phyloP scores from a whole-genome alignment of 108 stramenopile species.

The Conticribra weissflogii region DNA sequence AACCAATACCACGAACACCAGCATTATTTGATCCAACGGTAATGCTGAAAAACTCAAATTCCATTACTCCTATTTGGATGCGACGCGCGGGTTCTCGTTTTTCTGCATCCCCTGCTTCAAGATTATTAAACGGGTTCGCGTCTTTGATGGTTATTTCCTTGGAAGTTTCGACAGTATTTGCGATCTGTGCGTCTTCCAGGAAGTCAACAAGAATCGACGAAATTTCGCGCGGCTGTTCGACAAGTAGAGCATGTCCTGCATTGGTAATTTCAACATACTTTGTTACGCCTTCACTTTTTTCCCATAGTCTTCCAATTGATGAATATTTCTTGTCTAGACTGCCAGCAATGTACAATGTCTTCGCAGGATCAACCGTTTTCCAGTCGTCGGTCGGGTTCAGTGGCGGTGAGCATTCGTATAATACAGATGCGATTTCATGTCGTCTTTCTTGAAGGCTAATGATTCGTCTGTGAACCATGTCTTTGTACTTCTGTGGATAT shows the following conservation, averaged over 20 bases:
- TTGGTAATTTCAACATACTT: conserved; percentile 48
- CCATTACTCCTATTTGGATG: conserved; percentile 39
- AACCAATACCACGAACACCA: conserved; percentile 75
- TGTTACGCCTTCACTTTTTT: conserved; percentile 23
- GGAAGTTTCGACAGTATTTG: no score
- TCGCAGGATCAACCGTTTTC: conserved; percentile 44
- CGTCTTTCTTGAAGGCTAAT: conserved; percentile 45
- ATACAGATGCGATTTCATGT: conserved; percentile 63
- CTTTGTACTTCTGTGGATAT: conserved; percentile 19
- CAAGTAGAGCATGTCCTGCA: conserved; percentile 76
- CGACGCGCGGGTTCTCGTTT: not conserved
- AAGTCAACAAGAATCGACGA: conserved; percentile 49
- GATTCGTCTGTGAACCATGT: conserved; percentile 48
- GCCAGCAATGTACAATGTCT: conserved; percentile 70
- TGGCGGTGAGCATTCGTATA: conserved; percentile 64
- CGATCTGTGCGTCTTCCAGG: conserved; percentile 20
- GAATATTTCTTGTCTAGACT: conserved; percentile 76
- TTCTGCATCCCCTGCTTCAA: no score
- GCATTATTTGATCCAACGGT: conserved; percentile 37
- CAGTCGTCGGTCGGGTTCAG: conserved; percentile 52
- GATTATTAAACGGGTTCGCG: no score
- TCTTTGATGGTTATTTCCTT: no score
- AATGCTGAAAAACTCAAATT: conserved; percentile 70
- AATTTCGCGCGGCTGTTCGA: conserved; percentile 60
- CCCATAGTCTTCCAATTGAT: conserved; percentile 53